A percentile compares a stretch with the other conserved stretches of the same genome.
phyloP scores from a whole-genome alignment of 177 flowering plant species.

The Vitis hybrid region DNA sequence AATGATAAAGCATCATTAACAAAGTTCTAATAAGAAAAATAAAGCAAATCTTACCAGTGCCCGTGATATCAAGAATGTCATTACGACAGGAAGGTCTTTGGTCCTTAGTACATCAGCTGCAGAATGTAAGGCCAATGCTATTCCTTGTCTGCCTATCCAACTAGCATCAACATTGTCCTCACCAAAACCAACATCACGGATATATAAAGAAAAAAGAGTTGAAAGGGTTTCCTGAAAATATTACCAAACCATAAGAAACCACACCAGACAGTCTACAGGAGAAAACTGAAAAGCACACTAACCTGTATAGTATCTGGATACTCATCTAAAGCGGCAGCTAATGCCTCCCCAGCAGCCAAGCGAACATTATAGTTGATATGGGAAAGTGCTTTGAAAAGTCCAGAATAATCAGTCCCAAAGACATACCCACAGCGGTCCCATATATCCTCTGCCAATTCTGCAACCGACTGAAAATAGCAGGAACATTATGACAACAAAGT shows the following conservation, averaged over 20 bases:
- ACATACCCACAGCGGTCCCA: constrained; percentile 95
- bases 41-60: constrained; percentile 65
- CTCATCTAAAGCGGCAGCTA: constrained; percentile 97
- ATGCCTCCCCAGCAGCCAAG: constrained; percentile 87
- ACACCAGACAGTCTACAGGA: not conserved
- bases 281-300: constrained; percentile 10
- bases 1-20: not conserved
- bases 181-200: constrained; percentile 63
- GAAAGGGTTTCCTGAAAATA: constrained; percentile 81
- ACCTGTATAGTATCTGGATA: constrained; percentile 89
- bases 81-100: constrained; percentile 97
- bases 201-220: constrained; percentile 82
- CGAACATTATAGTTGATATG: constrained; percentile 87
- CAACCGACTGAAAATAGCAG: constrained; percentile 63
- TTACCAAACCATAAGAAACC: constrained; percentile 21
- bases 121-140: constrained; percentile 83
- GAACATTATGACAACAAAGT: constrained; percentile 7
- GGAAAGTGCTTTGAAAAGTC: constrained; percentile 75
- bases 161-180: constrained; percentile 65
- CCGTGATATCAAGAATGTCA: constrained; percentile 94
- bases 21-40: not conserved
- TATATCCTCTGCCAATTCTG: constrained; percentile 87
- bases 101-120: constrained; percentile 93
- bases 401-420: constrained; percentile 88
- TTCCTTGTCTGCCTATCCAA: constrained; percentile 96